Base-by-base conservation (phyloP, 768 basidiomycete genomes). In the Tylopilus sp. region DNA sequence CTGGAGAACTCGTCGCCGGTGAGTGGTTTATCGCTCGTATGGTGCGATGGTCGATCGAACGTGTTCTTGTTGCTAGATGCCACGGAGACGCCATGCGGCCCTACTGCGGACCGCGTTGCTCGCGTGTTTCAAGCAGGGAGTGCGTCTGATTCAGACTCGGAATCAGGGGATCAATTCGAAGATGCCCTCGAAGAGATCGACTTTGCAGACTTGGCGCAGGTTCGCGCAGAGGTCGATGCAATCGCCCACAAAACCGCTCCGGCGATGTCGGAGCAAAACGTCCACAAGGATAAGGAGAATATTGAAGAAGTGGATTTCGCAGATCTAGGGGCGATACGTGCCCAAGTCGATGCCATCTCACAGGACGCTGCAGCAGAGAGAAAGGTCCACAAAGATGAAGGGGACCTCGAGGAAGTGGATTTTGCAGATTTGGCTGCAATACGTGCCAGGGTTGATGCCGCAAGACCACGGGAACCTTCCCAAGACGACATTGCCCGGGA, bases 91-190 rank as follows among this genome's bases (percentile, higher is more conserved):
- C 81, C 77, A 42, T 79, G 83, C 67, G 74, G 81, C 6, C 88
- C 89, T 7, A 91, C 88, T 5, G 87, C 87, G 0, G 80, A 85
- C n/a, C 76, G 73, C 11, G 80, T 92, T 24, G 71, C 78, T 26
- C 80, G 76, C 3, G 75, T 91, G 2, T 90, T 91, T 71, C 80
- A 78, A 54, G 58, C 52, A 59, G 59, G 50, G 63, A 28, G 61
- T 58, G 21, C 16, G 21, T 46, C 54, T 51, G 51, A 41, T 47
- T 59, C 51, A 28, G 56, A 59, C 26, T 67, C 69, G 0, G 72
- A 67, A 24, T 67, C 68, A 17, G 75, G 73, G 1, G 56, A 61
- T 19, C 56, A 65, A 13, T 51, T 61, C 16, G 53, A 61, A 14
- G 63, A 78, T 42, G 70, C 69, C 17, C 65, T 85, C 24, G 78